Conservation (phyloP, 805 yeast species). For the Clavispora carvajalis region DNA sequence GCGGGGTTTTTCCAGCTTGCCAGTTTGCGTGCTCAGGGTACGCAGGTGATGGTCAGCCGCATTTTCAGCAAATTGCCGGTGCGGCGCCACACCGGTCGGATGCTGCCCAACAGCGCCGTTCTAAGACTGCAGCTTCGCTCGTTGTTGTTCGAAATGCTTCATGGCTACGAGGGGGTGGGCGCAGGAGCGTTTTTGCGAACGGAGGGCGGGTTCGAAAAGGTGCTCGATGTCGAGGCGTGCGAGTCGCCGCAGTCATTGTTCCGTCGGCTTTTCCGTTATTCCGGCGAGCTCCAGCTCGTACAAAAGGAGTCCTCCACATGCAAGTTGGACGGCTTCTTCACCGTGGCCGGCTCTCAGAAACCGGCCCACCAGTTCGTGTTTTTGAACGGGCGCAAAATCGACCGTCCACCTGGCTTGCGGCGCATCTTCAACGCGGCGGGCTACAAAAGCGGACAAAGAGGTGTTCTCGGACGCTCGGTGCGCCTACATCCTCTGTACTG, state of each 20-base stretch:
- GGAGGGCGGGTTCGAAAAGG: neutral
- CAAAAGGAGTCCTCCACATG: neutral
- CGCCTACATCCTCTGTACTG: neutral
- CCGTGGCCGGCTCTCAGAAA: neutral
- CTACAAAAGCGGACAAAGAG: constrained; percentile 16
- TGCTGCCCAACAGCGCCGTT: too few relatives aligned
- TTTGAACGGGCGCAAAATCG: constrained; percentile 36
- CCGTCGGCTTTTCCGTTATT: neutral
- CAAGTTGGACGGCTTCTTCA: neutral
- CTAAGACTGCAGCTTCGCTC: neutral
- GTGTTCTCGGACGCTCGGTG: constrained; percentile 15
- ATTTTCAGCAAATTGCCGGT: neutral
- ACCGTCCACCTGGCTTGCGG: constrained; percentile 3
- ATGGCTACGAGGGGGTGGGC: neutral
- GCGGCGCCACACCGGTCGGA: neutral
- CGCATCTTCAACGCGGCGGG: neutral
- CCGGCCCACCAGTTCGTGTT: constrained; percentile 38
- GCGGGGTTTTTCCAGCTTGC: neutral
- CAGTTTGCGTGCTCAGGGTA: neutral
- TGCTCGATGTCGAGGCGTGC: neutral
- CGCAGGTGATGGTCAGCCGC: neutral
- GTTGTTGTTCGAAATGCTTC: neutral
- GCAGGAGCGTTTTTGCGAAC: neutral
- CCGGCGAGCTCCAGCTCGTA: neutral
- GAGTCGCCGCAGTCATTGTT: neutral